phyloP scores from a whole-genome alignment of 2,329 filamentous ascomycete genomes.

The Trichoderma semiorbis region DNA sequence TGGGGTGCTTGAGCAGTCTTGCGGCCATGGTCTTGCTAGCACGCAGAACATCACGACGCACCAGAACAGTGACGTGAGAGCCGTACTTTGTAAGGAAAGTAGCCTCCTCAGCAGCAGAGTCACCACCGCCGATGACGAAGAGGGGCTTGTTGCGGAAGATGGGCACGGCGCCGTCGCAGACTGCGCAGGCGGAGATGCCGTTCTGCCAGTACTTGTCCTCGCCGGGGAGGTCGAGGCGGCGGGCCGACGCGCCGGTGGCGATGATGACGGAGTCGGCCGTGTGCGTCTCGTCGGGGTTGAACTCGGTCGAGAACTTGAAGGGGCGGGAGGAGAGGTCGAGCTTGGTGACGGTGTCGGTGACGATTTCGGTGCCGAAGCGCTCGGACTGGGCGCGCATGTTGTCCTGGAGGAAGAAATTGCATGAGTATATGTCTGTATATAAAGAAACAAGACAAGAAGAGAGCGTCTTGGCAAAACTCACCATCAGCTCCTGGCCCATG shows the following conservation, averaged over 20 bases:
- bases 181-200: slow-evolving; percentile 92
- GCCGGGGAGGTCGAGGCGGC: slow-evolving; percentile 75
- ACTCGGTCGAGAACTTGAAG: slow-evolving; percentile 93
- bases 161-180: slow-evolving; percentile 94
- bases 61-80: slow-evolving; percentile 89
- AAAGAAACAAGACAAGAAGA: neutral
- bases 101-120: slow-evolving; percentile 95
- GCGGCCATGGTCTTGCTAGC: slow-evolving; percentile 91
- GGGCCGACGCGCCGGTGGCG: slow-evolving; percentile 89
- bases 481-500: slow-evolving; percentile 84
- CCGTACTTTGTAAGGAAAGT: slow-evolving; percentile 98
- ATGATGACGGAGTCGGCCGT: slow-evolving; percentile 92
- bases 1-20: slow-evolving; percentile 75
- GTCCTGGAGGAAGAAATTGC: slow-evolving; percentile 50
- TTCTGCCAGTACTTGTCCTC: slow-evolving; percentile 98
- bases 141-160: slow-evolving; percentile 97
- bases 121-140: slow-evolving; percentile 92
- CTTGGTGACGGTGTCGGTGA: slow-evolving; percentile 86
- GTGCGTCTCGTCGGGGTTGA: slow-evolving; percentile 74
- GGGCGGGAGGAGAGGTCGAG: slow-evolving; percentile 81
- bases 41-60: slow-evolving; percentile 79
- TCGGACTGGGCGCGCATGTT: slow-evolving; percentile 89
- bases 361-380: slow-evolving; percentile 87
- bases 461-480: slow-evolving; percentile 32
- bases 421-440: neutral